Percentiles rank a stretch among this genome's conserved stretches.
Evolutionary conservation across 2,329 filamentous ascomycete species (phyloP).

Genomic region (Colletotrichum truncatum): DNA sequence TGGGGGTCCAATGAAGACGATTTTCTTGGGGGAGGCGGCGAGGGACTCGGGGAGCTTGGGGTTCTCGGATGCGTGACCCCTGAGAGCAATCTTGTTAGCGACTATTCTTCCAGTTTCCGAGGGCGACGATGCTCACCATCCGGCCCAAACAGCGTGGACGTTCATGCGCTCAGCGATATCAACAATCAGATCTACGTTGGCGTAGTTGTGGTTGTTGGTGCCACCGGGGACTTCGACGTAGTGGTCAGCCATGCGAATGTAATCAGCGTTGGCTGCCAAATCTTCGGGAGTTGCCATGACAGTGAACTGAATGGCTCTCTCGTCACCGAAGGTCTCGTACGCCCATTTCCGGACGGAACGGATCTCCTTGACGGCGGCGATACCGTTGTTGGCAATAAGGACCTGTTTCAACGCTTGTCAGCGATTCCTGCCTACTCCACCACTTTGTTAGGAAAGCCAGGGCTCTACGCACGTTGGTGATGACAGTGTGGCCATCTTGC

Average conservation of each 20-base stretch:
- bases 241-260: conserved; percentile 99
- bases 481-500: conserved; percentile 95
- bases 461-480: conserved; percentile 82
- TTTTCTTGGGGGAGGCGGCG: conserved; percentile 96
- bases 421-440: background rate
- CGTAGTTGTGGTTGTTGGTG: conserved; percentile 99
- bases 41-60: conserved; percentile 96
- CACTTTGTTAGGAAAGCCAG: background rate
- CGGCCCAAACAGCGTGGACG: conserved; percentile 98
- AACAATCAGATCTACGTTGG: conserved; percentile 98
- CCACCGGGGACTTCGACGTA: conserved; percentile 99
- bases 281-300: conserved; percentile 99
- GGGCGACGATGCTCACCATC: conserved; percentile 74
- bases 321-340: conserved; percentile 99
- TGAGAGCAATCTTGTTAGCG: conserved; percentile 44
- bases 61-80: conserved; percentile 98
- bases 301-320: conserved; percentile 97
- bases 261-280: conserved; percentile 96
- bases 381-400: conserved; percentile 99
- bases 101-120: background rate
- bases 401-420: conserved; percentile 65
- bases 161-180: conserved; percentile 98
- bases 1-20: conserved; percentile 98
- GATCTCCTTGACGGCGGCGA: conserved; percentile 99
- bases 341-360: conserved; percentile 99